Percentiles rank a stretch among this genome's conserved stretches.
phyloP scores from a whole-genome alignment of 306 rosid species.

The Albizia julibrissin region DNA sequence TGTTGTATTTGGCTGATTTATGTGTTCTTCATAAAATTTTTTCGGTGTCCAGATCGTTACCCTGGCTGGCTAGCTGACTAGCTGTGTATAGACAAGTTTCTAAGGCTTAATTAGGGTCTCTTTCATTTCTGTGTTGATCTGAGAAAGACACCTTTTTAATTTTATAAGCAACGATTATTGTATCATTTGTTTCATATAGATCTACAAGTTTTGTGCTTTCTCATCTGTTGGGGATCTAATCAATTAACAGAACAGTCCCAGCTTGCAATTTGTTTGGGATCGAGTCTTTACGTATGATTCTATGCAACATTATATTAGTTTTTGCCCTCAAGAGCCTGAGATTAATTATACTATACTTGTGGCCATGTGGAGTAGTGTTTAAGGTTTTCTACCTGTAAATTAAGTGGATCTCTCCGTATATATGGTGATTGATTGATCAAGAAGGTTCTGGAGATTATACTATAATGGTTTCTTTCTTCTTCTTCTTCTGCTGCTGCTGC shows the following conservation, averaged over 20 bases:
- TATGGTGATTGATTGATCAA: not conserved
- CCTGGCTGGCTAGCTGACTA: not conserved
- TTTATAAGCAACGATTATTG: slow-evolving; percentile 8
- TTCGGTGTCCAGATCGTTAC: not conserved
- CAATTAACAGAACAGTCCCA: not conserved
- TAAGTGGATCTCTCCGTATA: not conserved
- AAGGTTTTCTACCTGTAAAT: not conserved
- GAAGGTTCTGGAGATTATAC: not conserved
- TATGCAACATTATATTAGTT: not conserved
- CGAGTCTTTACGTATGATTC: slow-evolving; percentile 3
- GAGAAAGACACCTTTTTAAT: not conserved
- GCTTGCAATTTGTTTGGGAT: not conserved
- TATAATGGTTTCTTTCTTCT: not conserved
- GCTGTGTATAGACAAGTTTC: not conserved
- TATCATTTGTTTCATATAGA: not conserved
- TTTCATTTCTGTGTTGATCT: not conserved
- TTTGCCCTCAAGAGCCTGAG: not conserved
- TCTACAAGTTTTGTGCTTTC: slow-evolving; percentile 5
- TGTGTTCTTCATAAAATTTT: not conserved
- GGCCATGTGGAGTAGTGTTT: not conserved
- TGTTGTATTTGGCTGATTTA: not conserved
- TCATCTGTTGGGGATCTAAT: not conserved
- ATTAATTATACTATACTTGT: not conserved
- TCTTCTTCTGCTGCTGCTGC: not conserved
- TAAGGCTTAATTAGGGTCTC: not conserved